phyloP scores from a whole-genome alignment of 495 filamentous ascomycete species.

The Trichoderma gamsii region DNA sequence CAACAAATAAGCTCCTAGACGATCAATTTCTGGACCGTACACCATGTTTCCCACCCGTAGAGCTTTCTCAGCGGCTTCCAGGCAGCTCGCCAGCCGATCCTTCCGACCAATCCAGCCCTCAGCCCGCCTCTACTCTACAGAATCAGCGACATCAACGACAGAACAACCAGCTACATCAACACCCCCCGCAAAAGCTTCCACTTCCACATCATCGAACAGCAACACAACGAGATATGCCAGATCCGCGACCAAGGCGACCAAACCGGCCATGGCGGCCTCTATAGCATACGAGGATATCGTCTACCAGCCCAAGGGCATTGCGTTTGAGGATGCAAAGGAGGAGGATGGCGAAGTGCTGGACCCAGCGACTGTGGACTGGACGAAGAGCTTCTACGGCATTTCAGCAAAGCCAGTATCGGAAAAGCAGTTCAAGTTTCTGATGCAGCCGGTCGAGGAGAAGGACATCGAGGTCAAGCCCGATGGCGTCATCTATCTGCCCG shows the following conservation, averaged over 20 bases:
- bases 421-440: constrained; percentile 66
- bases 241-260: background rate
- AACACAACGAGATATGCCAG: constrained; percentile 4
- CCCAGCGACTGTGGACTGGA: constrained; percentile 68
- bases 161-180: background rate
- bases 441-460: constrained; percentile 57
- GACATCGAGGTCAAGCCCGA: constrained; percentile 97
- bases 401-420: constrained; percentile 66
- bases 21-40: background rate
- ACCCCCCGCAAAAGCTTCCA: background rate
- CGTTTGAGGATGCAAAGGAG: background rate
- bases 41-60: constrained; percentile 7
- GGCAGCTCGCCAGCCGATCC: constrained; percentile 3
- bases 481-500: constrained; percentile 91
- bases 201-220: background rate
- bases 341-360: constrained; percentile 31
- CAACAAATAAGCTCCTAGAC: background rate
- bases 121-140: constrained; percentile 12
- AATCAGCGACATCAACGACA: background rate
- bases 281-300: background rate
- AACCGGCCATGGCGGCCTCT: constrained; percentile 1
- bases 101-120: background rate
- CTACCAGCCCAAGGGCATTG: background rate
- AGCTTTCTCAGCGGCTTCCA: background rate
- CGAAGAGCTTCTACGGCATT: constrained; percentile 85